These are phyloP conservation scores for Coemansia guatemalensis DNA, from an alignment of 192 early-diverging fungal species.

Conservation along the genomic window DNA sequence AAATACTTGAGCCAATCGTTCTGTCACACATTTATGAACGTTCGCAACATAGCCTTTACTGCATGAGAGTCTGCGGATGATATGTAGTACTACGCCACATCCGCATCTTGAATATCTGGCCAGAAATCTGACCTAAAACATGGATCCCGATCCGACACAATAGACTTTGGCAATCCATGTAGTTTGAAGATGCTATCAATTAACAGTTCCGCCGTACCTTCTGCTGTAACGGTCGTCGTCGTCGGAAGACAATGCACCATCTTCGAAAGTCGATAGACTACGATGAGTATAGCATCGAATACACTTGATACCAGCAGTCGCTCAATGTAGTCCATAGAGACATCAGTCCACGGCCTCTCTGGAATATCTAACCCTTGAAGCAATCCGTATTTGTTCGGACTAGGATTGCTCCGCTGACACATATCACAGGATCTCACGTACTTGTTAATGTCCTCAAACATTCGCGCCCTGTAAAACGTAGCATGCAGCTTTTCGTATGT, in stretches of 20 bases:
- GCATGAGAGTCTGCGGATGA: conserved; percentile 13
- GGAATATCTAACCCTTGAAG: neutral
- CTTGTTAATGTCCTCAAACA: conserved; percentile 7
- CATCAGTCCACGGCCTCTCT: conserved; percentile 4
- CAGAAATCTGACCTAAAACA: conserved; percentile 20
- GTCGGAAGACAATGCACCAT: conserved; percentile 16
- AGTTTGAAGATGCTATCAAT: conserved; percentile 6
- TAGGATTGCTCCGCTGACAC: conserved; percentile 8
- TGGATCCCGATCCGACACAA: conserved; percentile 21
- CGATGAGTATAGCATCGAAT: conserved; percentile 12
- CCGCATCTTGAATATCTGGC: neutral
- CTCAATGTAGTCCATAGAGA: conserved; percentile 23
- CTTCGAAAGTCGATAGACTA: conserved; percentile 15
- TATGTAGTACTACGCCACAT: conserved; percentile 3
- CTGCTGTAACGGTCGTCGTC: conserved; percentile 1
- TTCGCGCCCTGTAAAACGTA: conserved; percentile 8
- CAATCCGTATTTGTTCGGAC: neutral
- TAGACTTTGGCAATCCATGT: conserved; percentile 15
- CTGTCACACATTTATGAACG: conserved; percentile 5
- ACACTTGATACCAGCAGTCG: conserved; percentile 2
- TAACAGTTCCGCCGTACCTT: conserved; percentile 7
- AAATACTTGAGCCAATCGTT: conserved; percentile 8
- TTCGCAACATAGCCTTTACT: conserved; percentile 11
- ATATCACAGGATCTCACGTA: conserved; percentile 6
- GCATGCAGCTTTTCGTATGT: conserved; percentile 6